Conservation (phyloP, 768 basidiomycete genomes). For the Terana coerulea region DNA sequence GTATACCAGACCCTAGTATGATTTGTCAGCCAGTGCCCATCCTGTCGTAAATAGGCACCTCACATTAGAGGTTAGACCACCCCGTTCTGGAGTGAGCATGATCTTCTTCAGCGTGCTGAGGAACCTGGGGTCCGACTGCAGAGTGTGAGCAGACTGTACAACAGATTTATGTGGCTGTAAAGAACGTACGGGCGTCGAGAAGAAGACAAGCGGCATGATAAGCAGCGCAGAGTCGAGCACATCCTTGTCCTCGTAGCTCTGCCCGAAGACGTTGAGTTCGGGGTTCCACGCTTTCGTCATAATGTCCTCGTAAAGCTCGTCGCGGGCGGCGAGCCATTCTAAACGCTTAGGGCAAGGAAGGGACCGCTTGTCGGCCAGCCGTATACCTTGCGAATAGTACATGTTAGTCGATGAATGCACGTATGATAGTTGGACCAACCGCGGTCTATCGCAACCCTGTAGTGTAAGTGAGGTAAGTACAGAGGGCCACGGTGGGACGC, state of each 20-base stretch:
- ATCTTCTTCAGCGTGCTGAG: slow-evolving; percentile 80
- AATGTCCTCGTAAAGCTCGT: slow-evolving; percentile 88
- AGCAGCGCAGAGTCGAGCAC: slow-evolving; percentile 84
- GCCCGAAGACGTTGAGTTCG: slow-evolving; percentile 66
- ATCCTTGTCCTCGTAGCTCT: slow-evolving; percentile 85
- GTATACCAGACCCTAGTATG: slow-evolving; percentile 72
- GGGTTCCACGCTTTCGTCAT: slow-evolving; percentile 86
- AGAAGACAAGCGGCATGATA: slow-evolving; percentile 93
- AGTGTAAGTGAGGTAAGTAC: slow-evolving; percentile 1
- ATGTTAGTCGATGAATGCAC: not conserved
- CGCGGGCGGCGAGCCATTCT: slow-evolving; percentile 74
- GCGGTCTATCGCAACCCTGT: slow-evolving; percentile 92
- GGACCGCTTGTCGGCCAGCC: slow-evolving; percentile 92
- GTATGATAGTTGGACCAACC: slow-evolving; percentile 36
- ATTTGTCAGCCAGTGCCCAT: slow-evolving; percentile 3
- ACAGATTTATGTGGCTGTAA: not conserved
- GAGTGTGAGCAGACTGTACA: not conserved
- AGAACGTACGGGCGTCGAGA: slow-evolving; percentile 68
- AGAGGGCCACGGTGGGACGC: not conserved
- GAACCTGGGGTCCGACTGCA: slow-evolving; percentile 84
- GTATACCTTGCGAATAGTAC: slow-evolving; percentile 47
- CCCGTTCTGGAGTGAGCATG: slow-evolving; percentile 82
- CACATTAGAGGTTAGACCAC: slow-evolving; percentile 87
- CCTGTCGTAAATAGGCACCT: slow-evolving; percentile 16
- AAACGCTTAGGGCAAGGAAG: slow-evolving; percentile 75